Evolutionary conservation across 352 stramenopile species (phyloP).

Genomic region (Globisporangium abappressorium): DNA sequence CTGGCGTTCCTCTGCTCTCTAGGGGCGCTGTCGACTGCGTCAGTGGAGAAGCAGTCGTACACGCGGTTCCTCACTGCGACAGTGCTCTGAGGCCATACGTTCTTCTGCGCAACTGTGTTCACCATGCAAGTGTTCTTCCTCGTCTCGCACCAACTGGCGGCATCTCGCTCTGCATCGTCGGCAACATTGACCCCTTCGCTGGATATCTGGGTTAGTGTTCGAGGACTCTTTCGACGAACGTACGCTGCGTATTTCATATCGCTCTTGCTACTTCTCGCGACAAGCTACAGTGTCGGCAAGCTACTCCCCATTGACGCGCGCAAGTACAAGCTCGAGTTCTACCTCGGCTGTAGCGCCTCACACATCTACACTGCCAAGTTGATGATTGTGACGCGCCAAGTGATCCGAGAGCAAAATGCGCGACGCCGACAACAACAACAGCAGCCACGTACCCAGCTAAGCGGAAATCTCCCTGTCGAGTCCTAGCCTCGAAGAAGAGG

Average conservation of each 20-base stretch:
- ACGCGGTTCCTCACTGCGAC: neutral
- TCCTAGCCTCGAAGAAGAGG: neutral
- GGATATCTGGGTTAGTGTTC: no score
- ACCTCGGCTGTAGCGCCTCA: neutral
- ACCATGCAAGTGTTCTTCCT: slow-evolving; percentile 3
- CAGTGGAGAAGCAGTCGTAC: slow-evolving; percentile 4
- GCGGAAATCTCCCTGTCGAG: neutral
- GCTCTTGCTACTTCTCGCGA: neutral
- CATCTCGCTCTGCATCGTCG: neutral
- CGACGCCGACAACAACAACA: neutral
- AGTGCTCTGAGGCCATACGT: neutral
- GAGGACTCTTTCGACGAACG: neutral
- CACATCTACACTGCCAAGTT: neutral
- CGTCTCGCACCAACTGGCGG: no score
- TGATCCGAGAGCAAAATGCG: slow-evolving; percentile 3
- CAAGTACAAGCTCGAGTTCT: slow-evolving; percentile 5
- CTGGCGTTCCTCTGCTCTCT: slow-evolving; percentile 1
- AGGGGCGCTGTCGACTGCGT: slow-evolving; percentile 21
- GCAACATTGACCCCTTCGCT: neutral
- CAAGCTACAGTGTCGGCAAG: neutral
- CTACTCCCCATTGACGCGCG: neutral
- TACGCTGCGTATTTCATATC: slow-evolving; percentile 1
- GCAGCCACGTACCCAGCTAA: neutral
- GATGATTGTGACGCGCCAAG: slow-evolving; percentile 1
- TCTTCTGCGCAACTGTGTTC: neutral